Percentiles rank a stretch among this genome's conserved stretches.
Conservation (phyloP, 2,329 filamentous ascomycete species). For the Botrytis pseudocinerea region DNA sequence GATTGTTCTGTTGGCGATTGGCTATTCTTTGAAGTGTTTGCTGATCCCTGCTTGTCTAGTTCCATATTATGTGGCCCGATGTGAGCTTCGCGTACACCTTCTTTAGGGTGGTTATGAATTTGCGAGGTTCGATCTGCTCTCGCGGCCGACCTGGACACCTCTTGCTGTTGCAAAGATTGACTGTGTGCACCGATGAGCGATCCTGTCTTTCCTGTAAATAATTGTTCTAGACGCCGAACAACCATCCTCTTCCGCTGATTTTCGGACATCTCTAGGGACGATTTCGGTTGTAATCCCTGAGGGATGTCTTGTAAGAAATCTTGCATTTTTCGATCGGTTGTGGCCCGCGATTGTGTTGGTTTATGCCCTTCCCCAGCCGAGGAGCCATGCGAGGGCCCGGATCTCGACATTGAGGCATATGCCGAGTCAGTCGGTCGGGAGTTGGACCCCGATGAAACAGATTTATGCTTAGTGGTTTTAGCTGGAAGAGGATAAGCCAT, state of each 20-base stretch:
- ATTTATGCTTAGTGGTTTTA: constrained; percentile 41
- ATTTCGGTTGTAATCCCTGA: constrained; percentile 63
- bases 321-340: constrained; percentile 61
- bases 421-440: constrained; percentile 53
- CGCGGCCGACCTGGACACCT: constrained; percentile 56
- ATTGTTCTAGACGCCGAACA: constrained; percentile 73
- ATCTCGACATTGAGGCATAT: constrained; percentile 64
- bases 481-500: not conserved
- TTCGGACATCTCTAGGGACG: constrained; percentile 62
- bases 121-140: constrained; percentile 40
- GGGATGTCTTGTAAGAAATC: constrained; percentile 73
- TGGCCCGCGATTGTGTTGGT: constrained; percentile 20
- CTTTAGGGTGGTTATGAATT: constrained; percentile 30
- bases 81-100: constrained; percentile 46
- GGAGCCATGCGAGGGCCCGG: constrained; percentile 30
- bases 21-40: constrained; percentile 34
- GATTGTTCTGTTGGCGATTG: constrained; percentile 10
- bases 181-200: constrained; percentile 36
- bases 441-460: constrained; percentile 34
- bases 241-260: constrained; percentile 75
- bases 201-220: constrained; percentile 72
- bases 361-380: constrained; percentile 14
- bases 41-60: constrained; percentile 24
- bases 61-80: constrained; percentile 39
- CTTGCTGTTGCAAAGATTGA: constrained; percentile 44